Evolutionary conservation across 1,284 basidiomycete species (phyloP), one percentile per base, ranked within the genome.

Genomic region (Mycosarcoma maydis): DNA sequence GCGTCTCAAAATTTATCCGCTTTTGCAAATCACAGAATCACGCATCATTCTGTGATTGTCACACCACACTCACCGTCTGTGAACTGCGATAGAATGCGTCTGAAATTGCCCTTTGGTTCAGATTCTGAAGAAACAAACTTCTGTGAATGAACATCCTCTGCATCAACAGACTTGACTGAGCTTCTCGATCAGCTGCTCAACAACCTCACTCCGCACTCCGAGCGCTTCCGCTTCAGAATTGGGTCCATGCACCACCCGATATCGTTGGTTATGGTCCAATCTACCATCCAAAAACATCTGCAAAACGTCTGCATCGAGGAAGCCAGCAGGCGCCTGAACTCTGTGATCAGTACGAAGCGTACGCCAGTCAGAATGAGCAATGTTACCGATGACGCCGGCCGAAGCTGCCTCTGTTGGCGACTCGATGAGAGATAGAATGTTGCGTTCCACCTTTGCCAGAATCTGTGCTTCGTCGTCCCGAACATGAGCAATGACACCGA

Each of bases 321-420:
- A 55, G 11, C 72, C 72, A 16, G 48, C 54, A 3, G 75, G 61
- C 11, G 62, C 40, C 29, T 61, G 55, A n/a, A 65, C 61, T n/a
- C 77, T 57, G 37, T 78, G 78, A 41, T 81, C 79, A n/a, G 78
- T 80, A 14, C 78, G 64, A 4, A 76, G 50, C 13, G 78, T 80
- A 10, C 79, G 64, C 72, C 74, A 81, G 26, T 78, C 73, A 14
- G 47, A 29, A 42, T 66, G 56, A 2, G 61, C 38, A 20, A 81
- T 74, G n/a, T 47, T 54, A 10, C 73, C 70, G 1, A 67, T 57
- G 0, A 56, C 44, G 2, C 45, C 49, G 11, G 54, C 53, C 11
- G 58, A 41, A n/a, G 38, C 42, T n/a, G 32, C 34, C 16, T 26
- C 45, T 3, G 38, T 23, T 19, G 20, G 6, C 6, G 49, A 41